Conservation (phyloP, 2,329 filamentous ascomycete genomes). For the Didymella segeticola region DNA sequence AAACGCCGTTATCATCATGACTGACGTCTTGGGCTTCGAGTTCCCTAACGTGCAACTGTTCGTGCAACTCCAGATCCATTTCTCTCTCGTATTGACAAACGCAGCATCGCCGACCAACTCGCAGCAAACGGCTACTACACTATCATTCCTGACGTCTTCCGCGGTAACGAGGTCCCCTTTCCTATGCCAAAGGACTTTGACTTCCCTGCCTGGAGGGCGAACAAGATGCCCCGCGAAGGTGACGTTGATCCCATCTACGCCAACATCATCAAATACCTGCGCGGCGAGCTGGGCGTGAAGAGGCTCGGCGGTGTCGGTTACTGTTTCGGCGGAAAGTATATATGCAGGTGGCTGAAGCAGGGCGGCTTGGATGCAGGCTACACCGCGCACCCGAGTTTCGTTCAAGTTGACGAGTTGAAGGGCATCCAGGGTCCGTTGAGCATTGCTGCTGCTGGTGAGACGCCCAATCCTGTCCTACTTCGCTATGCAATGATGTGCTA, state of each 20-base stretch:
- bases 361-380: constrained; percentile 73
- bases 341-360: constrained; percentile 68
- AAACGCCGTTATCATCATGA: constrained; percentile 61
- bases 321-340: constrained; percentile 72
- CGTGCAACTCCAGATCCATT: background rate
- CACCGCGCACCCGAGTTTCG: constrained; percentile 78
- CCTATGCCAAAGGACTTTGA: constrained; percentile 60
- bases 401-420: constrained; percentile 66
- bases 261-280: constrained; percentile 64
- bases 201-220: constrained; percentile 58
- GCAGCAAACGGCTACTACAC: constrained; percentile 75
- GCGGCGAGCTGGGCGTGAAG: constrained; percentile 58
- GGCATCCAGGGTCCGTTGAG: constrained; percentile 64
- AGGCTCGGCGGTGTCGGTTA: constrained; percentile 72
- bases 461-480: background rate
- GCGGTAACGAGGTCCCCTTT: constrained; percentile 66
- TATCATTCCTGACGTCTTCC: constrained; percentile 74
- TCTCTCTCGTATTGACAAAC: background rate
- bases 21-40: constrained; percentile 64
- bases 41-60: constrained; percentile 59
- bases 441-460: constrained; percentile 63
- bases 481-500: background rate
- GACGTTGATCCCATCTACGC: constrained; percentile 62
- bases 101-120: constrained; percentile 72
- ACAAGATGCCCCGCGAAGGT: constrained; percentile 47